Conservation (phyloP, 2,329 filamentous ascomycete species). For the Mollisiaceae sp. region DNA sequence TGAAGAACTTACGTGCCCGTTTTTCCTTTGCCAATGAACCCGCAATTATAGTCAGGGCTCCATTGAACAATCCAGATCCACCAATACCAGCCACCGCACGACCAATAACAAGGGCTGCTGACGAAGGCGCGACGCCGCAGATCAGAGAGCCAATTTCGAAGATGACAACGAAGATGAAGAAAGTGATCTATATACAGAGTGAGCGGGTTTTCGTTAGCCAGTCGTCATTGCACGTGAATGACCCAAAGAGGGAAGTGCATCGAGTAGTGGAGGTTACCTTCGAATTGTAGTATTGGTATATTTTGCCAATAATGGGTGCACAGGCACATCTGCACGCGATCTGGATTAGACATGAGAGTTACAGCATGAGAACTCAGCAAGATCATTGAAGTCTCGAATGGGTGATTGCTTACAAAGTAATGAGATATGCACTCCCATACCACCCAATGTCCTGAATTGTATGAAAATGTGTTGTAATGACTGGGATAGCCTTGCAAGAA, state of each 20-base stretch:
- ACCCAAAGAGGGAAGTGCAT: too few species aligned
- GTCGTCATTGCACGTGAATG: too few species aligned
- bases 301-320: conserved; percentile 11
- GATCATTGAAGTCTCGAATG: background rate
- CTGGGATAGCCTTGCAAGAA: conserved; percentile 4
- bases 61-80: conserved; percentile 55
- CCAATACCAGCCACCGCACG: conserved; percentile 57
- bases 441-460: conserved; percentile 9
- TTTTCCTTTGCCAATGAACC: conserved; percentile 34
- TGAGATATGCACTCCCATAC: conserved; percentile 37
- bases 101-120: conserved; percentile 58
- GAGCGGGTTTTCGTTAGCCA: too few species aligned
- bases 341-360: background rate
- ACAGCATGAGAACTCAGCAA: background rate
- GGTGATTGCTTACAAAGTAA: conserved; percentile 17
- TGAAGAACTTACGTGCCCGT: conserved; percentile 10
- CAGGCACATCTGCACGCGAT: conserved; percentile 7
- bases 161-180: conserved; percentile 45
- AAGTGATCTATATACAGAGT: background rate
- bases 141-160: conserved; percentile 62
- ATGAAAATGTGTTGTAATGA: conserved; percentile 15
- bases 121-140: conserved; percentile 54
- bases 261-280: conserved; percentile 1
- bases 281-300: conserved; percentile 17
- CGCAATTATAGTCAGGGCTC: conserved; percentile 56